These are phyloP conservation scores for Dactylella cylindrospora DNA, from an alignment of 2,329 filamentous ascomycete species.

Conservation along the genomic window DNA sequence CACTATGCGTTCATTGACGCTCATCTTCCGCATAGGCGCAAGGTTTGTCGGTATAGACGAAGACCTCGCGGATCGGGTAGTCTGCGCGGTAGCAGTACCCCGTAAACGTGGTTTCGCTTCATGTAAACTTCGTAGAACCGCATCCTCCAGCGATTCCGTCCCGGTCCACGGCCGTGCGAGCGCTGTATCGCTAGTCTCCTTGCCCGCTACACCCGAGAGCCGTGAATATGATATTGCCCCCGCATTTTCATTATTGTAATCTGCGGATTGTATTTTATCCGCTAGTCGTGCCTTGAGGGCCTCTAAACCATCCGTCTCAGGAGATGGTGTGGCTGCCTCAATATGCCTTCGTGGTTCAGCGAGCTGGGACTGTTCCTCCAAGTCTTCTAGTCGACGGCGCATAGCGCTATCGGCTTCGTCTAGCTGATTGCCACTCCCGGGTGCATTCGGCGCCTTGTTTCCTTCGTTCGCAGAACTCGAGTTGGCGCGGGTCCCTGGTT, in stretches of 20 bases:
- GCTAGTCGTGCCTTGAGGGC: constrained; percentile 64
- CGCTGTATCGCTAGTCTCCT: constrained; percentile 69
- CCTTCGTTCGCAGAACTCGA: too few species aligned
- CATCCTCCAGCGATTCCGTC: constrained; percentile 70
- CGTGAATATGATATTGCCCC: constrained; percentile 57
- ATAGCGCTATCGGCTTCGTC: constrained; percentile 24
- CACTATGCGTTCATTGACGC: constrained; percentile 52
- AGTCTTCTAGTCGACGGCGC: constrained; percentile 32
- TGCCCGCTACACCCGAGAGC: constrained; percentile 63
- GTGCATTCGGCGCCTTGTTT: not conserved
- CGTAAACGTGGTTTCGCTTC: constrained; percentile 75
- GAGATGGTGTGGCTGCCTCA: constrained; percentile 4
- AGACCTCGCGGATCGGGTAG: constrained; percentile 48
- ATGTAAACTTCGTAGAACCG: constrained; percentile 79
- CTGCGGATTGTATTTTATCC: constrained; percentile 60
- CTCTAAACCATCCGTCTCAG: constrained; percentile 53
- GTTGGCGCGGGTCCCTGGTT: not conserved
- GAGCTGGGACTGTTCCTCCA: constrained; percentile 31
- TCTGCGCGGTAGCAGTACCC: constrained; percentile 52
- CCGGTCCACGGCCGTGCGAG: constrained; percentile 74
- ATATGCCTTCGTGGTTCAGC: constrained; percentile 37
- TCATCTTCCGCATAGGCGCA: constrained; percentile 23
- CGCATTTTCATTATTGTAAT: constrained; percentile 59
- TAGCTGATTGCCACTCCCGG: not conserved
- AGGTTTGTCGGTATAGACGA: constrained; percentile 41